These are phyloP conservation scores for Chlamydomonas sp. DNA, from an alignment of 139 green algal species.

Conservation along the genomic window DNA sequence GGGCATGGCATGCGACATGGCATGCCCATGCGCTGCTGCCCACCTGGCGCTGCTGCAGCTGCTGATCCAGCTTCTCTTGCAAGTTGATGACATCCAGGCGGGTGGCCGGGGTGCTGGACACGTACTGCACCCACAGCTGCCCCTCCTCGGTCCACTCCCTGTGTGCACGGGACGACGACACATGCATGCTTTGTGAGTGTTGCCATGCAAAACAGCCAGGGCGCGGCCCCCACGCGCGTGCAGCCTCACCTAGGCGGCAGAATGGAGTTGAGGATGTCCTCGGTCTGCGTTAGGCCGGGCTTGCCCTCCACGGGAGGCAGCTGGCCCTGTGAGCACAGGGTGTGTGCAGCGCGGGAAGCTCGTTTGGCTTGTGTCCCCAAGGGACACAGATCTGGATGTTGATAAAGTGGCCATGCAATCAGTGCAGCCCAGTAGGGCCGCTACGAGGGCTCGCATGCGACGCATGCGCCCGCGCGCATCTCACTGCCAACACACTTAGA, in stretches of 20 bases:
- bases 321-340: conserved; percentile 35
- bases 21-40: not conserved
- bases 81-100: conserved; percentile 80
- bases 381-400: too few relatives aligned
- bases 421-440: too few relatives aligned
- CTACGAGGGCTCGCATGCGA: too few relatives aligned
- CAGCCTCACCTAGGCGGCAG: conserved; percentile 68
- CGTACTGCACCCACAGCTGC: conserved; percentile 84
- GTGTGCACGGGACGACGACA: conserved; percentile 6
- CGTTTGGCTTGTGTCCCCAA: too few relatives aligned
- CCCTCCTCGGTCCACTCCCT: conserved; percentile 79
- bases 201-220: too few relatives aligned
- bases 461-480: too few relatives aligned
- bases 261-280: conserved; percentile 85
- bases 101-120: conserved; percentile 70
- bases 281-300: conserved; percentile 60
- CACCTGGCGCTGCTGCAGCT: conserved; percentile 75
- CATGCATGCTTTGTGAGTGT: too few relatives aligned
- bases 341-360: too few relatives aligned
- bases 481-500: too few relatives aligned
- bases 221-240: too few relatives aligned
- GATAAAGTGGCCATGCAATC: too few relatives aligned
- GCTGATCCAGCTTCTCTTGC: conserved; percentile 78
- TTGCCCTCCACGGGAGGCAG: conserved; percentile 67
- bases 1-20: too few relatives aligned